Conservation (phyloP, 2,329 filamentous ascomycete genomes). For the Trichoderma hamatum region DNA sequence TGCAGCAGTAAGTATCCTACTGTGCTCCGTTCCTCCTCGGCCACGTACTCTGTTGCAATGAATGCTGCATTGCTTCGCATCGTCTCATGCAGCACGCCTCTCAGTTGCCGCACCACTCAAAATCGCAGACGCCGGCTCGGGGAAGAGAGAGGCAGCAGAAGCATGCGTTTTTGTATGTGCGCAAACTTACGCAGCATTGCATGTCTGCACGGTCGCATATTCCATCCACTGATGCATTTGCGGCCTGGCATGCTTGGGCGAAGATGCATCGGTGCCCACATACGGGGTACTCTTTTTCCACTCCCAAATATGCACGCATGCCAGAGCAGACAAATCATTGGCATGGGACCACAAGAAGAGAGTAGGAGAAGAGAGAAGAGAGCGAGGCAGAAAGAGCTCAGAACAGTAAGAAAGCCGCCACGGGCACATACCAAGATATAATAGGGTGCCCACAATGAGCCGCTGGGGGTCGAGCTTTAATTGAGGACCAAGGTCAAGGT, state of each 20-base stretch:
- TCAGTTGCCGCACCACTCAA: constrained; percentile 16
- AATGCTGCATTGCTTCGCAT: constrained; percentile 22
- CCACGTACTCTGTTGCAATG: constrained; percentile 17
- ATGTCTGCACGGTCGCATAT: constrained; percentile 22
- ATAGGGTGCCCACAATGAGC: background rate
- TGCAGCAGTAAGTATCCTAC: constrained; percentile 1
- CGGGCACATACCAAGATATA: background rate
- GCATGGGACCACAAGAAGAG: background rate
- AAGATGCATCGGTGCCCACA: constrained; percentile 18
- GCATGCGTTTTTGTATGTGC: constrained; percentile 20
- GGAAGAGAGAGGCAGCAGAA: background rate
- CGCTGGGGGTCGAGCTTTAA: background rate
- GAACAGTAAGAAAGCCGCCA: background rate
- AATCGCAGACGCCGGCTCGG: background rate
- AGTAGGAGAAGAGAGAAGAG: background rate
- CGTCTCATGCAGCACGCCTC: constrained; percentile 8
- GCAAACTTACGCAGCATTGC: constrained; percentile 20
- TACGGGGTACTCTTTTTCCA: background rate
- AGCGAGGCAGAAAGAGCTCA: background rate
- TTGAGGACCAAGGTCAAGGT: background rate
- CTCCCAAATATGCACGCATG: background rate
- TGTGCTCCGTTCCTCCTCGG: constrained; percentile 13
- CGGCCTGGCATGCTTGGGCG: background rate
- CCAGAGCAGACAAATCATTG: background rate
- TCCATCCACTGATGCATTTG: constrained; percentile 3